Evolutionary conservation across 73 alveolate genomes (phyloP).

Genomic region (Effrenium voratum): DNA sequence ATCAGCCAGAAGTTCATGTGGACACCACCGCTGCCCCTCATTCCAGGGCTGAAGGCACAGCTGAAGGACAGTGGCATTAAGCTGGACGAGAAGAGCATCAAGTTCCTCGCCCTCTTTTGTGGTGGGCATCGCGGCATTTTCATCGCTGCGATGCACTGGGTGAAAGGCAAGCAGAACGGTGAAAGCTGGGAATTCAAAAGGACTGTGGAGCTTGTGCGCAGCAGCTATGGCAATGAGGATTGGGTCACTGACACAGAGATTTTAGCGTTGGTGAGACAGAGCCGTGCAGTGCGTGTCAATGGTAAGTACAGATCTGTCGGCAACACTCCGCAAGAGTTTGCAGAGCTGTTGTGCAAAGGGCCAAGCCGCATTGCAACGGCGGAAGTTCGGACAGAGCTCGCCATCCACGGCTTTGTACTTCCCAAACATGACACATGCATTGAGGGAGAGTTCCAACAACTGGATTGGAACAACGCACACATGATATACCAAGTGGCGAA

Average conservation of each 20-base stretch:
- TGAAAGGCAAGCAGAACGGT: background rate
- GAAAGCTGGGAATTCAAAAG: background rate
- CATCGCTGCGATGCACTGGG: background rate
- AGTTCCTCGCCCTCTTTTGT: background rate
- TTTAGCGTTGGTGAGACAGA: too few relatives aligned
- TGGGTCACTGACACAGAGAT: background rate
- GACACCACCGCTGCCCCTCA: background rate
- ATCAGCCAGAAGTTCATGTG: conserved; percentile 15
- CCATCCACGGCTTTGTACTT: background rate
- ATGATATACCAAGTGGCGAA: background rate
- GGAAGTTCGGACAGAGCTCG: background rate
- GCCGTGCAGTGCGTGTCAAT: background rate
- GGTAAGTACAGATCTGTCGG: background rate
- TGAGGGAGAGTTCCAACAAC: background rate
- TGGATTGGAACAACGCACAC: background rate
- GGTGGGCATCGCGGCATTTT: background rate
- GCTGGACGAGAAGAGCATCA: background rate
- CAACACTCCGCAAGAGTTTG: background rate
- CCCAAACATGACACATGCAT: background rate
- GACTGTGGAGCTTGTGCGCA: background rate
- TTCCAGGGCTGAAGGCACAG: background rate
- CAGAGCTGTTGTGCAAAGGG: background rate
- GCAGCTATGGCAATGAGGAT: background rate
- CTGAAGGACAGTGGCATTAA: background rate
- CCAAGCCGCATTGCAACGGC: background rate